Conservation (phyloP, 192 early-diverging fungal genomes). For the Coemansia erecta region DNA sequence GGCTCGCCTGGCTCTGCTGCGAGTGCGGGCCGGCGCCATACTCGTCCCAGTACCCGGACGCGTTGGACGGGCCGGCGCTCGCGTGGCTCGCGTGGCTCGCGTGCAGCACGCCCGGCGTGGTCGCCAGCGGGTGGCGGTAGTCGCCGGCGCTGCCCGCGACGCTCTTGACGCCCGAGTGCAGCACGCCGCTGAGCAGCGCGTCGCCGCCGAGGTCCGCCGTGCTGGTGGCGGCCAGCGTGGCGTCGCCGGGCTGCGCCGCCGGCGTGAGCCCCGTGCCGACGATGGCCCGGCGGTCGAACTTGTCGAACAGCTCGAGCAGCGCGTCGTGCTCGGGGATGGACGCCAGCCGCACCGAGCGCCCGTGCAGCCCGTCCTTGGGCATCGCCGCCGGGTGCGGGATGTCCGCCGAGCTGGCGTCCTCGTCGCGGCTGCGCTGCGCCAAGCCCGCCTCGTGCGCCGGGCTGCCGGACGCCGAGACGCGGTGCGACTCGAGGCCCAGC, state of each 20-base stretch:
- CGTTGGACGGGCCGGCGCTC: background rate
- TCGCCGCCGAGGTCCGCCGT: no score
- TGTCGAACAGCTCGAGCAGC: conserved; percentile 33
- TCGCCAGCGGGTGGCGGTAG: conserved; percentile 6
- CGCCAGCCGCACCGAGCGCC: conserved; percentile 10
- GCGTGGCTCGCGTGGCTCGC: background rate
- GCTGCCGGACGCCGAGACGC: conserved; percentile 9
- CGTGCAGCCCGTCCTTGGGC: conserved; percentile 23
- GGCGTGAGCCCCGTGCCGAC: conserved; percentile 9
- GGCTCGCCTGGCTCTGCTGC: background rate
- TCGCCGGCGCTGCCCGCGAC: conserved; percentile 4
- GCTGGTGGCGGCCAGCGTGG: background rate
- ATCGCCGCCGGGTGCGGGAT: conserved; percentile 2
- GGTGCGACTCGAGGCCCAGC: conserved; percentile 11
- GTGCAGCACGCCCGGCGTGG: background rate
- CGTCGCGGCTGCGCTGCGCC: conserved; percentile 13
- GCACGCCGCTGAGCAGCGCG: background rate
- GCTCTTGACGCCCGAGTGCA: background rate
- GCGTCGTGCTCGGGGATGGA: conserved; percentile 13
- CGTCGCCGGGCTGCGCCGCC: background rate
- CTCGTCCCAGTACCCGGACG: background rate
- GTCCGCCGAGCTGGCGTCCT: conserved; percentile 10
- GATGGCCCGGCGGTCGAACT: conserved; percentile 38
- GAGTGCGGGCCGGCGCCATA: background rate
- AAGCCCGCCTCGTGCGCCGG: background rate